These are phyloP conservation scores for Trichomonas tenax DNA, from an alignment of 208 protist genomes.

Conservation along the genomic window DNA sequence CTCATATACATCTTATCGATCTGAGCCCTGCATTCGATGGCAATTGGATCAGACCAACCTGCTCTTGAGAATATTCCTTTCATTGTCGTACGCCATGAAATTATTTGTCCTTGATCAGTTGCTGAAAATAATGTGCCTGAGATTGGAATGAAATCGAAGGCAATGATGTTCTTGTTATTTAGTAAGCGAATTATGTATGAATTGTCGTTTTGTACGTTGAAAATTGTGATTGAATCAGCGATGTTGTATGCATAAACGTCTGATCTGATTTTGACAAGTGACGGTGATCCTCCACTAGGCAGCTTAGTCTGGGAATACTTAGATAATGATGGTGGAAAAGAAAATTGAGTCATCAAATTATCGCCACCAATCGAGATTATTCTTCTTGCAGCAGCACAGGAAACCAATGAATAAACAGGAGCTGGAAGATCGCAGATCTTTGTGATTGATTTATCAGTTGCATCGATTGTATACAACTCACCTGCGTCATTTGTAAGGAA, in stretches of 20 bases:
- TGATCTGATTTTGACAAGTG: background rate
- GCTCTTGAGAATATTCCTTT: background rate
- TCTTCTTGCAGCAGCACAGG: background rate
- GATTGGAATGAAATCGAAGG: background rate
- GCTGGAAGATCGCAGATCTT: background rate
- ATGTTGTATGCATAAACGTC: background rate
- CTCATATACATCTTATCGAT: background rate
- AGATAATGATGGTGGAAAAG: background rate
- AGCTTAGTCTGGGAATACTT: background rate
- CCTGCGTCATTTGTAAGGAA: background rate
- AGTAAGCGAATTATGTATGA: background rate
- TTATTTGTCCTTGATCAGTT: background rate
- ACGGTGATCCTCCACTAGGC: background rate
- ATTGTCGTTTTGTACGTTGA: background rate
- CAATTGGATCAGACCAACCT: background rate
- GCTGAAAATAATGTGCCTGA: background rate
- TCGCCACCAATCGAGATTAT: background rate
- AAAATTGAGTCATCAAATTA: background rate
- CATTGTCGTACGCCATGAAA: background rate
- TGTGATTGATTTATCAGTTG: background rate
- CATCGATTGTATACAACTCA: background rate
- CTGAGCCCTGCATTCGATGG: background rate
- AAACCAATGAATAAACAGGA: background rate
- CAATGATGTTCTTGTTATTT: background rate
- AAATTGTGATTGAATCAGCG: background rate